Base-by-base conservation (phyloP, 148 eudicot genomes). In the Rhododendron henanense region DNA sequence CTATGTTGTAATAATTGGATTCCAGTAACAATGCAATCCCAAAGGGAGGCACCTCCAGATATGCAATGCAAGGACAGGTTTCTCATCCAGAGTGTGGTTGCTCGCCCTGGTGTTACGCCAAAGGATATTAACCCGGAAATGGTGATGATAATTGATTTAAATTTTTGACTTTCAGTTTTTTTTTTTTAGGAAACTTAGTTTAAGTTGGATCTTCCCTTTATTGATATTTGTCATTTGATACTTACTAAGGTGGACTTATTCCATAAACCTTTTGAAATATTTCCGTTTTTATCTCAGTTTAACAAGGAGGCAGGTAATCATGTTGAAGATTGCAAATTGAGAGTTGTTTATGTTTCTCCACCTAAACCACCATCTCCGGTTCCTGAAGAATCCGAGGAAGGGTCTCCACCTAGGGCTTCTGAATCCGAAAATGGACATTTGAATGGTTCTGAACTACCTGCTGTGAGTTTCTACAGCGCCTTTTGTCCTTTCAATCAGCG, bases 11-110 rank as follows among this genome's bases (percentile, higher is more conserved):
- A n/a, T 84, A 6, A 23, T 78, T 65, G 50, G 53, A 67, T 84
- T 23, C 75, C 67, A 96, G 99, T 96, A 84, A 95, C 98, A 28
- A 95, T 95, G 99, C 99, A 95, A 91, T 95, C 96, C n/a, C 96
- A 93, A 86, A 95, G 88, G 83, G 98, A 95, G 89, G 92, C 92
- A 83, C 96, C 99, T 82, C 89, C 88, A 7, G 96, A 93, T 86
- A 84, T 96, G 96, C 96, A 94, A 89, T 92, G 99, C 92, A 94
- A 92, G 91, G 99, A 96, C 78, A 94, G 93, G 88, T 96, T 96
- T 89, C 91, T 94, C 5, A 92, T 96, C 79, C 98, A 96, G 85
- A 93, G 96, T 81, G 96, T 86, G 59, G 89, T 92, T 28, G 94
- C 93, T 45, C 88, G 84, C 81, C 90, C 92, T 39, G 98, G 92